phyloP scores from a whole-genome alignment of 2,329 filamentous ascomycete species.

The Fusarium udum region DNA sequence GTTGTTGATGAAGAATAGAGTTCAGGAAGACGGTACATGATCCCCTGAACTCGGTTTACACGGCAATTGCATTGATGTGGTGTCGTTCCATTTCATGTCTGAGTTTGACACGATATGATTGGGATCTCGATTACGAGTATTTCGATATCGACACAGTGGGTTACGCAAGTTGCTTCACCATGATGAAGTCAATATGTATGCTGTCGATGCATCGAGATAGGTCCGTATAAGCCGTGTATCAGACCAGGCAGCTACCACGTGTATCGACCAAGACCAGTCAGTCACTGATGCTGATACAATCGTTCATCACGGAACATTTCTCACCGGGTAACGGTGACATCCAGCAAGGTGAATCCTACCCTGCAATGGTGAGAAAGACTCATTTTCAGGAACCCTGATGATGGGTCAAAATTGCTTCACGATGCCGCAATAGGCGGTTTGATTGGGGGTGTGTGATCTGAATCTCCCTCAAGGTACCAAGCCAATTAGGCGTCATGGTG shows the following conservation, averaged over 20 bases:
- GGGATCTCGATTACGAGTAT: not conserved
- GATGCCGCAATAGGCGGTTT: slow-evolving; percentile 16
- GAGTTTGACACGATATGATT: not conserved
- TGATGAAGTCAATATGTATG: not conserved
- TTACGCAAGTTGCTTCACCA: slow-evolving; percentile 1
- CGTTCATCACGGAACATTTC: not conserved
- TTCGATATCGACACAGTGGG: slow-evolving; percentile 2
- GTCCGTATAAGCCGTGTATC: not conserved
- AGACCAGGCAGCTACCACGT: not conserved
- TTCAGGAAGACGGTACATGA: not conserved
- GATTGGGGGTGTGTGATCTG: not conserved
- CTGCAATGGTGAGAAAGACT: slow-evolving; percentile 9
- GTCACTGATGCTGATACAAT: slow-evolving; percentile 1
- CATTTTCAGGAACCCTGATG: slow-evolving; percentile 7
- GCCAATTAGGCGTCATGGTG: not conserved
- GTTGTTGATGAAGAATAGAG: not conserved
- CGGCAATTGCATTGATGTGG: not conserved
- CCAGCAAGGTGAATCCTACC: slow-evolving; percentile 1
- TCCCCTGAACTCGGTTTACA: not conserved
- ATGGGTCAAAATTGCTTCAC: slow-evolving; percentile 18
- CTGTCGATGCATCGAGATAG: not conserved
- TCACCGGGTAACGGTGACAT: not conserved
- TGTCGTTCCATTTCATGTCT: not conserved
- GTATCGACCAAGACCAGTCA: slow-evolving; percentile 4
- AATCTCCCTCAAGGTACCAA: not conserved